Percentiles rank a stretch among this genome's conserved stretches.
Evolutionary conservation across 83 land plant species (phyloP).

Genomic region (Thuja plicata): DNA sequence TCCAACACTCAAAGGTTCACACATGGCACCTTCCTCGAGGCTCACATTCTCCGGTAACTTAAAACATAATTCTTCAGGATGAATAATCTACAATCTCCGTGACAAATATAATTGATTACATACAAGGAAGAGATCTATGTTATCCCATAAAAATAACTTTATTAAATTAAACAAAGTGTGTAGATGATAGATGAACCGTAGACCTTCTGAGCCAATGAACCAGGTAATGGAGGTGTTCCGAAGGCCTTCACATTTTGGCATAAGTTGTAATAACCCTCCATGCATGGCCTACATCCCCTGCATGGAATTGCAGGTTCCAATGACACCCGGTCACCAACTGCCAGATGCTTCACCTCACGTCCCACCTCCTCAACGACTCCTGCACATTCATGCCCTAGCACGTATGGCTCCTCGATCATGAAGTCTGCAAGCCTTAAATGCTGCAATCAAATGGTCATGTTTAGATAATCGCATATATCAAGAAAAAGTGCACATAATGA

Average conservation of each 20-base stretch:
- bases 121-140: background rate
- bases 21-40: slow-evolving; percentile 98
- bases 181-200: background rate
- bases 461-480: too few relatives aligned
- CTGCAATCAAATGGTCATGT: slow-evolving; percentile 27
- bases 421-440: slow-evolving; percentile 65
- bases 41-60: slow-evolving; percentile 92
- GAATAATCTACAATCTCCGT: slow-evolving; percentile 46
- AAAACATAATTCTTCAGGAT: slow-evolving; percentile 92
- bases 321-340: slow-evolving; percentile 84
- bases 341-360: slow-evolving; percentile 59
- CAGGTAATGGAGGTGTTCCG: slow-evolving; percentile 93
- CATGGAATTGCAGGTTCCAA: slow-evolving; percentile 92
- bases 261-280: slow-evolving; percentile 74
- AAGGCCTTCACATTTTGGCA: slow-evolving; percentile 91
- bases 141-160: background rate
- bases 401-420: slow-evolving; percentile 90
- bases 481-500: too few relatives aligned
- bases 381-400: slow-evolving; percentile 97
- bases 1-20: slow-evolving; percentile 96
- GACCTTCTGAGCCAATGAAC: slow-evolving; percentile 74
- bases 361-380: slow-evolving; percentile 89
- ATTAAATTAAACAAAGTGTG: background rate
- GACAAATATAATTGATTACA: background rate
- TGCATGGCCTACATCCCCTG: slow-evolving; percentile 25